phyloP scores from a whole-genome alignment of 2,329 filamentous ascomycete species.

The Dactylonectria macrodidyma region DNA sequence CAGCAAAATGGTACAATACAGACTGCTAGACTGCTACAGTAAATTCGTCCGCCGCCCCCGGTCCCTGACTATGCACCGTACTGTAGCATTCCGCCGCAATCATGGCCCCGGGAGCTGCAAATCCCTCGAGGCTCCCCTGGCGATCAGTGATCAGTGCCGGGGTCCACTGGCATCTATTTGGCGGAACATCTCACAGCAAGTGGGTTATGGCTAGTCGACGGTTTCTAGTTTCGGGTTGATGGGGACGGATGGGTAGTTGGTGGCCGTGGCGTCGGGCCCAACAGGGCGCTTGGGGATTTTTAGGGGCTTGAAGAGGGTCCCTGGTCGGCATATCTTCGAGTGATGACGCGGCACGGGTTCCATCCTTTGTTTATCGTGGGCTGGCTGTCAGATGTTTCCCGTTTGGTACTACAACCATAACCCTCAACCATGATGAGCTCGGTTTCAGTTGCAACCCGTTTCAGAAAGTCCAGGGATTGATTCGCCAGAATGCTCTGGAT shows the following conservation, averaged over 20 bases:
- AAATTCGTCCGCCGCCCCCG: constrained; percentile 18
- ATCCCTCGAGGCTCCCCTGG: constrained; percentile 29
- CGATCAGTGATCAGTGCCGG: constrained; percentile 43
- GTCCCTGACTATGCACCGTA: neutral
- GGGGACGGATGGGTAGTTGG: constrained; percentile 19
- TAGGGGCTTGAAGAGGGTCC: constrained; percentile 5
- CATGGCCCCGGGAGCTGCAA: neutral
- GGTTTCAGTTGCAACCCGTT: constrained; percentile 43
- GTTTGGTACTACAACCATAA: constrained; percentile 28
- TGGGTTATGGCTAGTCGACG: constrained; percentile 27
- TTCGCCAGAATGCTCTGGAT: constrained; percentile 27
- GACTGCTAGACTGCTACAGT: constrained; percentile 13
- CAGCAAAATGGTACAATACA: constrained; percentile 19
- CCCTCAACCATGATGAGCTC: constrained; percentile 33
- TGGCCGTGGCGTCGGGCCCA: constrained; percentile 20
- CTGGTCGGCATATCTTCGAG: constrained; percentile 26
- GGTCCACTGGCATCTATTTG: constrained; percentile 39
- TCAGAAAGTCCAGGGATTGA: constrained; percentile 39
- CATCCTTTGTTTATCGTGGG: constrained; percentile 32
- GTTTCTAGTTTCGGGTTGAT: constrained; percentile 42
- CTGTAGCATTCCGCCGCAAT: too few species aligned
- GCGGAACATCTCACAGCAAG: constrained; percentile 41
- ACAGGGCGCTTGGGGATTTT: constrained; percentile 4
- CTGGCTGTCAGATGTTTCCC: constrained; percentile 40
- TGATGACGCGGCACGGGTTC: constrained; percentile 43